Percentiles rank a stretch among this genome's conserved stretches.
These are phyloP conservation scores for Mycena rebaudengoi DNA, from an alignment of 768 basidiomycete species.

Conservation along the genomic window DNA sequence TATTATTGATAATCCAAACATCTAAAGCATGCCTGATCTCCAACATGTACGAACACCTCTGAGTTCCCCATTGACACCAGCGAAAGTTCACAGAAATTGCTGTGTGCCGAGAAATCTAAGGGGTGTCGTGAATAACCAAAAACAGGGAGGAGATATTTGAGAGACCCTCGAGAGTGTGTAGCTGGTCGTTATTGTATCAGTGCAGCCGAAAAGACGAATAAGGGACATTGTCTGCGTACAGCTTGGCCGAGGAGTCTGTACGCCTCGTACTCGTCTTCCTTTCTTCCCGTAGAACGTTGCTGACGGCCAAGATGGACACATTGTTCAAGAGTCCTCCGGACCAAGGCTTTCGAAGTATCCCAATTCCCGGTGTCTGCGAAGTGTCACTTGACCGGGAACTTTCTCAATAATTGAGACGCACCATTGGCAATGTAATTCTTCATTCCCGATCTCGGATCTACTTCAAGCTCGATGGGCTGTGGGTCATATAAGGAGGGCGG, in stretches of 20 bases:
- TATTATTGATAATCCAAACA: no score
- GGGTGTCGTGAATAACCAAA: no score
- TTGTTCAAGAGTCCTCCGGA: constrained; percentile 74
- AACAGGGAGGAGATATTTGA: no score
- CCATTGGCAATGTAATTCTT: constrained; percentile 95
- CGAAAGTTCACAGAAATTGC: constrained; percentile 88
- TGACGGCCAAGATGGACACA: constrained; percentile 84
- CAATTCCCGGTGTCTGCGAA: constrained; percentile 71
- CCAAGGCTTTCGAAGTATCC: constrained; percentile 87
- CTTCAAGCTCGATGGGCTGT: constrained; percentile 82
- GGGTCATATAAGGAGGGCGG: background rate
- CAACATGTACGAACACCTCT: constrained; percentile 88
- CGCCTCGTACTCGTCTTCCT: constrained; percentile 78
- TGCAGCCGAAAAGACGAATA: background rate
- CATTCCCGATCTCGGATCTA: constrained; percentile 90
- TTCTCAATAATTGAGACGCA: constrained; percentile 23
- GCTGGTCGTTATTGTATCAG: constrained; percentile 42
- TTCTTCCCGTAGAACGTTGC: constrained; percentile 63
- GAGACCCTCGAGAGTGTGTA: constrained; percentile 87
- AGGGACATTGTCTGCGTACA: constrained; percentile 47
- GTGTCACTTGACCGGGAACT: background rate
- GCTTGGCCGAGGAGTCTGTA: constrained; percentile 81
- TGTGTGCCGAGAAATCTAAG: constrained; percentile 90
- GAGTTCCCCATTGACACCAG: constrained; percentile 77
- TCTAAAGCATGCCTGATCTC: no score